phyloP scores from a whole-genome alignment of 257 asterid genomes.

The Craterostigma plantagineum region DNA sequence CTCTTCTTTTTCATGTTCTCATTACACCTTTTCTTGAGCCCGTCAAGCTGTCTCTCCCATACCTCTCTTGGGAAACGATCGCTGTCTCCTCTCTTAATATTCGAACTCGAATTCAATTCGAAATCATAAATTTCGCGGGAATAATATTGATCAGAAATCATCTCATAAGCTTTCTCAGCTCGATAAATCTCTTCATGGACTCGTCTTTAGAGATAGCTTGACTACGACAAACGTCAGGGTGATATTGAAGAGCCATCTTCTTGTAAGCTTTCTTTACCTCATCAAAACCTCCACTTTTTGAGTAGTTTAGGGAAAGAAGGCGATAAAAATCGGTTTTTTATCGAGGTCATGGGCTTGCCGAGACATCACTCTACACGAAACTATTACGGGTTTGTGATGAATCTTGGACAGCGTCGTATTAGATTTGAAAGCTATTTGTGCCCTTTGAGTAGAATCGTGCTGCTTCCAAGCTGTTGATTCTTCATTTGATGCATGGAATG shows the following conservation, averaged over 20 bases:
- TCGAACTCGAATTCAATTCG: too few species aligned
- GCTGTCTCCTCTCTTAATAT: not conserved
- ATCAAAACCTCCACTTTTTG: constrained; percentile 18
- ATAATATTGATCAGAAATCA: constrained; percentile 23
- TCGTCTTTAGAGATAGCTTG: constrained; percentile 16
- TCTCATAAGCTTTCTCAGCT: constrained; percentile 28
- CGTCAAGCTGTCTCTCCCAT: constrained; percentile 41
- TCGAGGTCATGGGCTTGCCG: too few species aligned
- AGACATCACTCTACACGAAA: too few species aligned
- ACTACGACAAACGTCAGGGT: constrained; percentile 28
- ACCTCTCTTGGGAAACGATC: constrained; percentile 13
- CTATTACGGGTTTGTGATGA: too few species aligned
- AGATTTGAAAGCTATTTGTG: too few species aligned
- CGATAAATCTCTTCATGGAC: constrained; percentile 20
- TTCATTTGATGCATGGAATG: too few species aligned
- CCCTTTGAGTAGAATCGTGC: too few species aligned
- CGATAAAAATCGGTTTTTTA: too few species aligned
- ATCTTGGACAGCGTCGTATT: too few species aligned
- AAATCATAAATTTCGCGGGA: constrained; percentile 15
- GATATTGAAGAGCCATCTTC: constrained; percentile 24
- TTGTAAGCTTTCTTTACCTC: constrained; percentile 40
- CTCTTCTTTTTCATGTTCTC: constrained; percentile 6
- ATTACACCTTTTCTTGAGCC: constrained; percentile 16
- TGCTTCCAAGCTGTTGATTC: too few species aligned
- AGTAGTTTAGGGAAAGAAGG: not conserved